phyloP scores from a whole-genome alignment of 2,329 filamentous ascomycete genomes.

The Pleurostoma richardsiae region DNA sequence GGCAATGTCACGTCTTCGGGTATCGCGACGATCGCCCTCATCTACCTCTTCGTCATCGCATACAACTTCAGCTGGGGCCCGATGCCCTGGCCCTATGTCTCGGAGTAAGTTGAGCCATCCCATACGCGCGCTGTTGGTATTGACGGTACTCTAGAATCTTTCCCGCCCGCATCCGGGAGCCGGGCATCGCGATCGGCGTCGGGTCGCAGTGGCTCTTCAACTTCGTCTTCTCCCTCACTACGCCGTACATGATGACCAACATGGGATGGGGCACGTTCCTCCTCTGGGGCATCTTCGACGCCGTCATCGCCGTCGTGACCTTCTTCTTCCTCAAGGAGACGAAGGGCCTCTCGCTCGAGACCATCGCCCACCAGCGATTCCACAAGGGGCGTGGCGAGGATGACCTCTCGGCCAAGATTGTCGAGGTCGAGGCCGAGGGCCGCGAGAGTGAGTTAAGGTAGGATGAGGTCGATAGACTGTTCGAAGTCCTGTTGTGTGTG shows the following conservation, averaged over 20 bases:
- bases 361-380: slow-evolving; percentile 30
- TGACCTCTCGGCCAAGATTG: slow-evolving; percentile 6
- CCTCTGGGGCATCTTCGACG: slow-evolving; percentile 38
- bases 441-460: not conserved
- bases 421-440: not conserved
- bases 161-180: slow-evolving; percentile 39
- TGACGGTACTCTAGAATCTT: slow-evolving; percentile 30
- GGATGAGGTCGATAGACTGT: too few species aligned
- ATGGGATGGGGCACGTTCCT: slow-evolving; percentile 42
- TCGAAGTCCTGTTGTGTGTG: too few species aligned
- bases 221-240: slow-evolving; percentile 40
- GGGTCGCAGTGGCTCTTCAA: slow-evolving; percentile 44
- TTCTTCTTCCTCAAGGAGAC: slow-evolving; percentile 61
- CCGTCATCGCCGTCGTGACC: slow-evolving; percentile 33
- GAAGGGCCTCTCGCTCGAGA: slow-evolving; percentile 62
- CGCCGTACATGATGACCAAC: slow-evolving; percentile 42
- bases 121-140: not conserved
- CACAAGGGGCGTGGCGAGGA: slow-evolving; percentile 9
- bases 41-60: slow-evolving; percentile 48
- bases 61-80: slow-evolving; percentile 47
- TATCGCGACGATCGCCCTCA: slow-evolving; percentile 45
- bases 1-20: slow-evolving; percentile 29
- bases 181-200: slow-evolving; percentile 38
- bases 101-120: slow-evolving; percentile 22
- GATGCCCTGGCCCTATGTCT: slow-evolving; percentile 43